Percentiles rank a stretch among this genome's conserved stretches.
phyloP scores from a whole-genome alignment of 1,284 basidiomycete genomes.

The Prillingera fragicola region DNA sequence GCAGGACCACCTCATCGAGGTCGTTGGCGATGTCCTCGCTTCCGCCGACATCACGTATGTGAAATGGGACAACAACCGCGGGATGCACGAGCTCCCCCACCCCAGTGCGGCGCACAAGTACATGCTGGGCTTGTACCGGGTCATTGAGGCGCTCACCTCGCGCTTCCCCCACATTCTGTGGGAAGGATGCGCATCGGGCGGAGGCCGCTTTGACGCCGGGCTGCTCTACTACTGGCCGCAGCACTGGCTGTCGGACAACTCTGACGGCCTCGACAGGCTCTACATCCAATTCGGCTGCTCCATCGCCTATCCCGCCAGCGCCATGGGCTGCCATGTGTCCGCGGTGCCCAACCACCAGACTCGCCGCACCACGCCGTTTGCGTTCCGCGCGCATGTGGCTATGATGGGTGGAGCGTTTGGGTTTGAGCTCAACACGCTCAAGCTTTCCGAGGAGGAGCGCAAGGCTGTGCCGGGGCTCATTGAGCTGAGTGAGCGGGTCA shows the following conservation, averaged over 20 bases:
- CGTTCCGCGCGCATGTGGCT: slow-evolving; percentile 38
- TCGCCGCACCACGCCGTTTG: slow-evolving; percentile 24
- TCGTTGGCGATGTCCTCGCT: slow-evolving; percentile 18
- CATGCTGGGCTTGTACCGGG: slow-evolving; percentile 35
- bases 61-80: slow-evolving; percentile 40
- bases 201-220: slow-evolving; percentile 33
- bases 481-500: slow-evolving; percentile 20
- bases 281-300: slow-evolving; percentile 32
- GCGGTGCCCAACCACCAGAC: slow-evolving; percentile 32
- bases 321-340: slow-evolving; percentile 32
- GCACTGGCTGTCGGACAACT: slow-evolving; percentile 35
- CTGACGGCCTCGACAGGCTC: slow-evolving; percentile 31
- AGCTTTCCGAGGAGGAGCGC: slow-evolving; percentile 19
- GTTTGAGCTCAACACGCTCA: slow-evolving; percentile 30
- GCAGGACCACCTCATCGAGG: slow-evolving; percentile 32
- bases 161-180: slow-evolving; percentile 31
- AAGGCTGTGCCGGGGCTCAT: slow-evolving; percentile 17
- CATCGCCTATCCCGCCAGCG: slow-evolving; percentile 27
- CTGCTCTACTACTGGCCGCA: slow-evolving; percentile 32
- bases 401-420: slow-evolving; percentile 38
- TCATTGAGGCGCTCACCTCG: slow-evolving; percentile 24
- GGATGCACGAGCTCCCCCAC: slow-evolving; percentile 32
- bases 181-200: slow-evolving; percentile 38
- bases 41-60: slow-evolving; percentile 28
- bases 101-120: slow-evolving; percentile 26